These are phyloP conservation scores for Gossypium thurberi DNA, from an alignment of 345 rosid species.

Conservation along the genomic window DNA sequence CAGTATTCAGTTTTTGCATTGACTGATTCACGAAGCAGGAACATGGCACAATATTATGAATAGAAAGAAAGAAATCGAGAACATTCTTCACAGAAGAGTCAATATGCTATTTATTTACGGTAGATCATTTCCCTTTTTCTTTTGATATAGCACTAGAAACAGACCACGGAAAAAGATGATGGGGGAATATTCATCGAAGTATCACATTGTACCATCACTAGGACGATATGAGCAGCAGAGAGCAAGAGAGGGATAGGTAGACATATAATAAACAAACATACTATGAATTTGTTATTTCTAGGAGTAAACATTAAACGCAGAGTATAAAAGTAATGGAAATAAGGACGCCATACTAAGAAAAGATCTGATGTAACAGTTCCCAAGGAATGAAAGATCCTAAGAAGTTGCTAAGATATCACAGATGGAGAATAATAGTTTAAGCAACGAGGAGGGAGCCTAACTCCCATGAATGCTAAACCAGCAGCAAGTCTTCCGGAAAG, in stretches of 20 bases:
- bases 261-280: slow-evolving; percentile 22
- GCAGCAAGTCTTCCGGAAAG: slow-evolving; percentile 25
- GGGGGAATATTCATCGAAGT: slow-evolving; percentile 18
- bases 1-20: background rate
- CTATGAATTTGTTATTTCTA: slow-evolving; percentile 21
- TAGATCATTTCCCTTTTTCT: background rate
- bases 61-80: background rate
- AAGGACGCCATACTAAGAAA: slow-evolving; percentile 24
- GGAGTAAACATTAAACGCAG: slow-evolving; percentile 19
- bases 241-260: slow-evolving; percentile 25
- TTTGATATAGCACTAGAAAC: background rate
- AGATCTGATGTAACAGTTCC: slow-evolving; percentile 28
- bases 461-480: slow-evolving; percentile 23
- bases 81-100: background rate
- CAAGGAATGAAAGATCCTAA: slow-evolving; percentile 50
- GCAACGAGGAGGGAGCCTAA: slow-evolving; percentile 26
- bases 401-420: slow-evolving; percentile 33
- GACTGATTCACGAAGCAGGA: background rate
- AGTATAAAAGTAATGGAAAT: slow-evolving; percentile 26
- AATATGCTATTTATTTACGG: background rate
- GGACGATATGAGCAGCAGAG: slow-evolving; percentile 24
- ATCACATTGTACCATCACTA: slow-evolving; percentile 6
- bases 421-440: slow-evolving; percentile 24
- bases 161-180: slow-evolving; percentile 9
- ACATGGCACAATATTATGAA: background rate